Evolutionary conservation across 177 flowering plant genomes (phyloP), one percentile per base, ranked within the genome.

Genomic region (Vitis hybrid): DNA sequence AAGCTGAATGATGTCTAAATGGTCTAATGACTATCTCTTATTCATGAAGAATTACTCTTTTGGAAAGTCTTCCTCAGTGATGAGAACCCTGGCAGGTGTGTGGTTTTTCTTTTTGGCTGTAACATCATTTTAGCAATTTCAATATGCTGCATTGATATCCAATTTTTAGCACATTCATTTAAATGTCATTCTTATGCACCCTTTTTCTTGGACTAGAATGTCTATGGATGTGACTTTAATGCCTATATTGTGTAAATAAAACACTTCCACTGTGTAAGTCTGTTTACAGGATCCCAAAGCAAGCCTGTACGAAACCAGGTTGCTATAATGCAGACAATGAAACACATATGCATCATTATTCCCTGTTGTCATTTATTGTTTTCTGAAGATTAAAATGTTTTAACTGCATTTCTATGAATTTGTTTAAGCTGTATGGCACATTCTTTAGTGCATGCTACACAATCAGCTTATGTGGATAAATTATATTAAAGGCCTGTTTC

Each of bases 21-120:
- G 12, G 18, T 32, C 70, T 76, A 49, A 51, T 27, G 24, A 20
- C 63, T 63, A 35, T 52, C 24, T 75, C 79, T 75, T 67, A 8
- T 65, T 72, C 69, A 51, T 83, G 86, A 73, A 96, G 99, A 94
- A 85, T 69, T 96, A 96, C 77, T 90, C 99, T 6, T 92, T 91
- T 74, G 99, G 96, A 64, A 96, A 88, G 75, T 87, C 98, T n/a
- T 64, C 99, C 49, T 96, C 98, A 14, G 98, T 92, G 74, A 92
- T 96, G 97, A 88, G 81, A 85, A 87, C 96, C 56, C 77, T 96
- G 63, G 99, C 97, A 82, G 99, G 99, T 93, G 76, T 71, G 74
- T 70, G 56, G 32, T 58, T 74, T 32, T 69, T 64, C 73, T 65
- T 66, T 13, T 64, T 71, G 63, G 24, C 52, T 72, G 65, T 50